These are phyloP conservation scores for Danielia oregonensis DNA, from an alignment of 805 yeast genomes.

Conservation along the genomic window DNA sequence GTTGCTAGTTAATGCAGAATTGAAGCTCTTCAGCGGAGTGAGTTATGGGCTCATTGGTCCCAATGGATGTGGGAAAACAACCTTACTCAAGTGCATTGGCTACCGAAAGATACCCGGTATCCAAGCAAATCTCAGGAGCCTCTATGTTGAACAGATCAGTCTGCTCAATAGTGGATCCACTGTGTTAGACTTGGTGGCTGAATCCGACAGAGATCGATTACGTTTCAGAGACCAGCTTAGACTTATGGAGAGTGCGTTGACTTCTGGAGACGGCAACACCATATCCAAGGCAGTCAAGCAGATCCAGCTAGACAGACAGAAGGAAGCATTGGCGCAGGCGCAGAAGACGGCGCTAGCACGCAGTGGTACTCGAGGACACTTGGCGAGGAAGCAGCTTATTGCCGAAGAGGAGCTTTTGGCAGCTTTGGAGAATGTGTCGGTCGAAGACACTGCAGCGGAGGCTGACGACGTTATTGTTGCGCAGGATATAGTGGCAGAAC, in stretches of 20 bases:
- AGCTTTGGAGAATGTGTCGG: background rate
- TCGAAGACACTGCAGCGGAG: background rate
- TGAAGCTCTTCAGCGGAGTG: background rate
- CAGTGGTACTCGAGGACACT: background rate
- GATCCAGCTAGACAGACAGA: background rate
- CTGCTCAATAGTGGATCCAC: background rate
- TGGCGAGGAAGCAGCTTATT: background rate
- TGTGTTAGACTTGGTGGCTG: background rate
- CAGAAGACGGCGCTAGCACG: background rate
- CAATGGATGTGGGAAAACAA: background rate
- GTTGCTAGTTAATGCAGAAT: background rate
- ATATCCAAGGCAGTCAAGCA: background rate
- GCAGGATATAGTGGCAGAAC: background rate
- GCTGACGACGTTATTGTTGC: background rate
- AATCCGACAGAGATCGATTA: background rate
- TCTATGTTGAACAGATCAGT: background rate
- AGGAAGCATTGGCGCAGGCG: background rate
- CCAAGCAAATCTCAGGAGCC: background rate
- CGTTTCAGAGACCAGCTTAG: background rate
- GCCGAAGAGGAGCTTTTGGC: background rate
- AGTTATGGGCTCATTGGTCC: background rate
- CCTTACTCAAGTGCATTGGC: constrained; percentile 1
- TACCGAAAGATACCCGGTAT: background rate
- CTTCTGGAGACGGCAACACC: background rate
- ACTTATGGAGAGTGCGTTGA: background rate